Evolutionary conservation across 2,329 filamentous ascomycete genomes (phyloP).

Genomic region (Hysterium pulicare): DNA sequence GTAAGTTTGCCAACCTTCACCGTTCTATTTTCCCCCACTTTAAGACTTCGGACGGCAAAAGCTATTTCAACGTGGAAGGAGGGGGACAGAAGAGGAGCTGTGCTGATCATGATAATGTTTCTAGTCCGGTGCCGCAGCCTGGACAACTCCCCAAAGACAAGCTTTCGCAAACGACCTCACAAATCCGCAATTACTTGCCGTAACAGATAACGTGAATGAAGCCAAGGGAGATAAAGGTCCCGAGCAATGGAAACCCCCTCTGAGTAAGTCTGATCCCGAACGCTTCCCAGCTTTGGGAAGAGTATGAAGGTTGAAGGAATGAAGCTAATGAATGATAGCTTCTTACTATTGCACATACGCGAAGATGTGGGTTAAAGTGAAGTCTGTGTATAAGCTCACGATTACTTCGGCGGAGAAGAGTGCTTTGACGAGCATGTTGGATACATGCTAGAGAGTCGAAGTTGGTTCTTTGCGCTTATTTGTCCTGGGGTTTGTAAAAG

Average conservation of each 20-base stretch:
- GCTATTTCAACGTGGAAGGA: slow-evolving; percentile 5
- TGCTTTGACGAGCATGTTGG: slow-evolving; percentile 63
- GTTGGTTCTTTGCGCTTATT: background rate
- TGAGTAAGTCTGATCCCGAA: slow-evolving; percentile 41
- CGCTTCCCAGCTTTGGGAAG: slow-evolving; percentile 15
- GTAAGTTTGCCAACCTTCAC: slow-evolving; percentile 38
- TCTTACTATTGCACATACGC: slow-evolving; percentile 78
- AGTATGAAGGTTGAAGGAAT: slow-evolving; percentile 4
- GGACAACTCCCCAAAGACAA: slow-evolving; percentile 66
- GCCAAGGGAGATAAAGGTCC: slow-evolving; percentile 70
- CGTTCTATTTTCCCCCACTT: background rate
- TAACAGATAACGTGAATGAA: slow-evolving; percentile 74
- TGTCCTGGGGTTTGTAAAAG: background rate
- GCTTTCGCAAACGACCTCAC: slow-evolving; percentile 74
- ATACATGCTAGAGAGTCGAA: slow-evolving; percentile 53
- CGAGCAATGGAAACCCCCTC: slow-evolving; percentile 71
- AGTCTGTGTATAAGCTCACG: slow-evolving; percentile 66
- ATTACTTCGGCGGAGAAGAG: slow-evolving; percentile 70
- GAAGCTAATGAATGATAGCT: slow-evolving; percentile 20
- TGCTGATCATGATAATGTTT: too few species aligned
- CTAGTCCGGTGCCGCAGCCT: slow-evolving; percentile 66
- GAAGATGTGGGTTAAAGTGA: slow-evolving; percentile 73
- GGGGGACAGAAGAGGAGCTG: too few species aligned
- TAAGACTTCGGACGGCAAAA: slow-evolving; percentile 7
- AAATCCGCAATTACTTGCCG: slow-evolving; percentile 73